Evolutionary conservation across 2,329 filamentous ascomycete genomes (phyloP), one percentile per base, ranked within the genome.

Genomic region (Ophiostoma ips): DNA sequence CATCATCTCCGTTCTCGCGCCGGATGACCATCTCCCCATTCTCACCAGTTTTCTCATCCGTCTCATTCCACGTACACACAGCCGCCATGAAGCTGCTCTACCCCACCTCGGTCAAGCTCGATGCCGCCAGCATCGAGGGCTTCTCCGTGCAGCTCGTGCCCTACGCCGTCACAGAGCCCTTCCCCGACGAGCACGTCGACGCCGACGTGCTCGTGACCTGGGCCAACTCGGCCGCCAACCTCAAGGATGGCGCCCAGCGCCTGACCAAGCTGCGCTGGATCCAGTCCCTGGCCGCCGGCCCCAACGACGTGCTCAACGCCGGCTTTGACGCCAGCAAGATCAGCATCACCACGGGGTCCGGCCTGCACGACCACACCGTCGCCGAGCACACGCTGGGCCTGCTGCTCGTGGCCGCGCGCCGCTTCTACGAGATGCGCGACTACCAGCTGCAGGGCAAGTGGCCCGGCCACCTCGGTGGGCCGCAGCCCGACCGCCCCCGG

Each of bases 201-300:
- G 70, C 70, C 54, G 66, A 70, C 12, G 62, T 69, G 48, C 61
- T 73, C 8, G 58, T 73, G 9, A 70, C 70, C 6, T 72, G 70
- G 70, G 55, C 59, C 55, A 73, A 73, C 62, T 60, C 58, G 15
- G 48, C 66, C 3, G 59, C 58, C 7, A 70, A 70, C 59, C 67
- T 73, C 50, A 62, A 65, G 44, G 67, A 72, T 55, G 70, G 68
- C 19, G 67, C 66, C 1, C 46, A 57, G 46, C 66, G 66, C 19
- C 62, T 72, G 56, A 67, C 63, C 30, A 65, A 67, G 28, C 59
- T 73, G 30, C 62, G 63, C 52, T 72, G 70, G 70, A 72, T 73
- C 58, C 70, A 73, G 58, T 69, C 68, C 1, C 68, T 72, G 18
- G 69, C 70, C 5, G 70, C 70, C 0, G 70, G 70, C 0, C 70